phyloP scores from a whole-genome alignment of 441 rosid species.

The Erodium texanum region DNA sequence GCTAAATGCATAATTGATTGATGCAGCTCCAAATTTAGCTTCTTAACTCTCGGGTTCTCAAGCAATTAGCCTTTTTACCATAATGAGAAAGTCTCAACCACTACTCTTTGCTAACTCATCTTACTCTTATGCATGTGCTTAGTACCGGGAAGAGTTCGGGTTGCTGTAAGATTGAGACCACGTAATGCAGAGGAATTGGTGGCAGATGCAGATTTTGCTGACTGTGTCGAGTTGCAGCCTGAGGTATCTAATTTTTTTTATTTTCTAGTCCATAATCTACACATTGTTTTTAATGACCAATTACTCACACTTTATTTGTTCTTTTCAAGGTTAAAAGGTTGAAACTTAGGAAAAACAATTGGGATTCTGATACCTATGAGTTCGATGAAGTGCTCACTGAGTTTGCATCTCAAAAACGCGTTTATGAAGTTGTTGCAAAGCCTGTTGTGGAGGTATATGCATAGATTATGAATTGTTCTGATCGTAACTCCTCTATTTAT shows the following conservation, averaged over 20 bases:
- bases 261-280: neutral
- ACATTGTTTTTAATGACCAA: neutral
- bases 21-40: no score
- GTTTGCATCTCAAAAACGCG: constrained; percentile 92
- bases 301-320: constrained; percentile 7
- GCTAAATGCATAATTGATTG: no score
- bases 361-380: constrained; percentile 91
- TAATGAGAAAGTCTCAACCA: no score
- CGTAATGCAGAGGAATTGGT: constrained; percentile 71
- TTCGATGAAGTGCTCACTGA: constrained; percentile 95
- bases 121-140: constrained; percentile 15
- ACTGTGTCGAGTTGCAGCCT: constrained; percentile 88
- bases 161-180: constrained; percentile 88
- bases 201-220: constrained; percentile 96
- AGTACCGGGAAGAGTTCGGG: constrained; percentile 95
- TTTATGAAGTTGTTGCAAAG: constrained; percentile 94
- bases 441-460: constrained; percentile 94
- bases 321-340: constrained; percentile 70
- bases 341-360: constrained; percentile 88
- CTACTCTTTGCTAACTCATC: neutral
- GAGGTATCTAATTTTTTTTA: constrained; percentile 49
- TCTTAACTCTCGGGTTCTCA: no score
- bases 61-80: no score
- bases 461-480: neutral
- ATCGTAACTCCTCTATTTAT: neutral